Percentiles rank a stretch among this genome's conserved stretches.
These are phyloP conservation scores for Talaromyces albobiverticillius DNA, from an alignment of 2,329 filamentous ascomycete genomes.

Conservation along the genomic window DNA sequence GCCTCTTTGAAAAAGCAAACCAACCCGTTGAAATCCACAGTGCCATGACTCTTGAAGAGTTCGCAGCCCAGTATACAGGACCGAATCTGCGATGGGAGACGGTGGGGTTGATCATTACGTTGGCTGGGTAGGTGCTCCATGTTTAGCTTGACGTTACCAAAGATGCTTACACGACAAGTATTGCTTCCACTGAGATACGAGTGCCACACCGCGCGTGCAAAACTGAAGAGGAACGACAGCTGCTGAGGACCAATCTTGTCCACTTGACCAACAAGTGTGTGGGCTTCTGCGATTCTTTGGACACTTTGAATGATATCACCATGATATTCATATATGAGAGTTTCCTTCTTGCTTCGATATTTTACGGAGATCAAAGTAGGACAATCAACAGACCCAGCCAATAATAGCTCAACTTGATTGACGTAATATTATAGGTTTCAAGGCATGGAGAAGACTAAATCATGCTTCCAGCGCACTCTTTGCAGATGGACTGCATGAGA, in stretches of 20 bases:
- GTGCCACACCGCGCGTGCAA: conserved; percentile 12
- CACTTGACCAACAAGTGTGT: conserved; percentile 13
- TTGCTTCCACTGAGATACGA: conserved; percentile 11
- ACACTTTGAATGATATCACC: conserved; percentile 12
- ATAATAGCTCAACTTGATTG: too few species aligned
- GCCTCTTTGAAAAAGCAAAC: conserved; percentile 13
- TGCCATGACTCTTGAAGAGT: conserved; percentile 9
- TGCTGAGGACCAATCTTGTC: conserved; percentile 11
- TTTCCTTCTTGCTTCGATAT: conserved; percentile 13
- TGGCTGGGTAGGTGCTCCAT: conserved; percentile 8
- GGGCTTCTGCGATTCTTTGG: conserved; percentile 13
- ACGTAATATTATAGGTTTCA: conserved; percentile 11
- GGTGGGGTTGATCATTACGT: conserved; percentile 8
- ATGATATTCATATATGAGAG: conserved; percentile 16
- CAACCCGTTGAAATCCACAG: conserved; percentile 10
- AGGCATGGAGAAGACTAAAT: conserved; percentile 13
- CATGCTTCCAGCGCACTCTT: conserved; percentile 13
- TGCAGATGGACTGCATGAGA: conserved; percentile 13
- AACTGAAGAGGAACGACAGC: conserved; percentile 14
- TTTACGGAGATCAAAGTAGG: conserved; percentile 14
- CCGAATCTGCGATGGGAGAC: conserved; percentile 13
- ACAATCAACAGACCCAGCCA: too few species aligned
- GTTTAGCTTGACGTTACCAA: background rate
- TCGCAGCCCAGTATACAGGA: conserved; percentile 9
- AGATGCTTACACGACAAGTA: conserved; percentile 1